These are phyloP conservation scores for Rhodamnia argentea DNA, from an alignment of 345 rosid genomes.

Conservation along the genomic window DNA sequence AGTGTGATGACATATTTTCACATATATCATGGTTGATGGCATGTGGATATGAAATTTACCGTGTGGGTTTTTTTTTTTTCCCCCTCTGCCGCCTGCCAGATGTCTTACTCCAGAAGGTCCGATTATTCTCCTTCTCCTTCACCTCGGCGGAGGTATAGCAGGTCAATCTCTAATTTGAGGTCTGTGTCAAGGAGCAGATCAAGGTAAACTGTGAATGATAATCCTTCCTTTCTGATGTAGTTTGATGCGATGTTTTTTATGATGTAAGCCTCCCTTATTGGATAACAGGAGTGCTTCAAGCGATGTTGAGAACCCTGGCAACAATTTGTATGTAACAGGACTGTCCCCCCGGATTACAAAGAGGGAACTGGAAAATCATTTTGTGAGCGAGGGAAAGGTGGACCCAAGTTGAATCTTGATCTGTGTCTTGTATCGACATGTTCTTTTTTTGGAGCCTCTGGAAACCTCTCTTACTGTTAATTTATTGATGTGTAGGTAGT, in stretches of 20 bases:
- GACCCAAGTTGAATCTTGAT: background rate
- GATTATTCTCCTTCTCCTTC: conserved; percentile 58
- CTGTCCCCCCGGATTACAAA: conserved; percentile 66
- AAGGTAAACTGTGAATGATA: background rate
- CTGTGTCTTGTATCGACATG: background rate
- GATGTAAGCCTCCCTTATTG: background rate
- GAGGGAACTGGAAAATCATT: conserved; percentile 72
- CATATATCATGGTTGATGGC: background rate
- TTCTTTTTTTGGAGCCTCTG: background rate
- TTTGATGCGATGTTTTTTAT: background rate
- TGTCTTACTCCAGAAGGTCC: conserved; percentile 72
- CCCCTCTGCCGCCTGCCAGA: conserved; percentile 28
- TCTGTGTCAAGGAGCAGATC: conserved; percentile 46
- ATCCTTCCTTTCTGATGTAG: background rate
- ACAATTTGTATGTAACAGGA: conserved; percentile 92
- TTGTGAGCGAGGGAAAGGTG: conserved; percentile 68
- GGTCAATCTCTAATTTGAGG: conserved; percentile 41
- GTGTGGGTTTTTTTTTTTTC: background rate
- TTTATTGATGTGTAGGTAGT: conserved; percentile 32
- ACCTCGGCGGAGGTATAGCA: conserved; percentile 29
- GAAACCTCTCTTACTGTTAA: background rate
- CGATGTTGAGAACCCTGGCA: conserved; percentile 84
- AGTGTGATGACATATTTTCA: background rate
- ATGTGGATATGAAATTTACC: background rate
- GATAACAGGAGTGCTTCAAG: conserved; percentile 33